Percentiles rank a stretch among this genome's conserved stretches.
phyloP scores from a whole-genome alignment of 768 basidiomycete genomes.

The Infundibulicybe gibba region DNA sequence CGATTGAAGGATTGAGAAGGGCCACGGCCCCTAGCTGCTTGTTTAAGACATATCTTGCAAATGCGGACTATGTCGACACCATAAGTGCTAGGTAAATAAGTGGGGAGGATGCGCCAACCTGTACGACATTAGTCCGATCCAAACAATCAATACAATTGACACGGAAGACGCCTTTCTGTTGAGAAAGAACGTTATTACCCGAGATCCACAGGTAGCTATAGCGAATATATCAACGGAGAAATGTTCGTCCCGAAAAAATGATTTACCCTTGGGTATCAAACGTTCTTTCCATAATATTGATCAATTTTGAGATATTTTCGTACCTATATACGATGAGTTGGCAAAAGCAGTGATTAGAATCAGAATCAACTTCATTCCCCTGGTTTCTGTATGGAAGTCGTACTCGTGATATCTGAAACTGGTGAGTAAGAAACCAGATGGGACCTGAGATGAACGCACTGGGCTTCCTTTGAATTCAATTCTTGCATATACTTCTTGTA shows the following conservation, averaged over 20 bases:
- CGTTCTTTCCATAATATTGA: constrained; percentile 61
- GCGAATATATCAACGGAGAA: not conserved
- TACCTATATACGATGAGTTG: constrained; percentile 44
- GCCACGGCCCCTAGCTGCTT: constrained; percentile 74
- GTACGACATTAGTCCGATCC: constrained; percentile 93
- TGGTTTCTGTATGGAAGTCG: constrained; percentile 92
- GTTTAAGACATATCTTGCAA: constrained; percentile 80
- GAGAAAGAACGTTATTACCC: constrained; percentile 61
- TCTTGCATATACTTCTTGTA: constrained; percentile 70
- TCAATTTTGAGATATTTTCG: constrained; percentile 84
- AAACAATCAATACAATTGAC: constrained; percentile 96
- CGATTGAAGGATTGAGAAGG: constrained; percentile 48
- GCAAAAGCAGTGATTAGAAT: constrained; percentile 13
- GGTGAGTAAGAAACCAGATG: constrained; percentile 2
- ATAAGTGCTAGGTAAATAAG: not conserved
- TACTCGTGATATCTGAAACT: constrained; percentile 71
- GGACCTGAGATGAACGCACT: constrained; percentile 33
- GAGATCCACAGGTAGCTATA: constrained; percentile 84
- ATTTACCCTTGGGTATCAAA: constrained; percentile 80
- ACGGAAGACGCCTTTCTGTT: constrained; percentile 84
- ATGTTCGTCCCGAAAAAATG: constrained; percentile 3
- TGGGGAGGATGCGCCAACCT: constrained; percentile 37
- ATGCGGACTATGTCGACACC: constrained; percentile 63
- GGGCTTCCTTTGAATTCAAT: constrained; percentile 48
- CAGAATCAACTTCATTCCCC: constrained; percentile 81